phyloP scores from a whole-genome alignment of 225 moss, liverwort and hornwort genomes.

The Physcomitrellopsis africana region DNA sequence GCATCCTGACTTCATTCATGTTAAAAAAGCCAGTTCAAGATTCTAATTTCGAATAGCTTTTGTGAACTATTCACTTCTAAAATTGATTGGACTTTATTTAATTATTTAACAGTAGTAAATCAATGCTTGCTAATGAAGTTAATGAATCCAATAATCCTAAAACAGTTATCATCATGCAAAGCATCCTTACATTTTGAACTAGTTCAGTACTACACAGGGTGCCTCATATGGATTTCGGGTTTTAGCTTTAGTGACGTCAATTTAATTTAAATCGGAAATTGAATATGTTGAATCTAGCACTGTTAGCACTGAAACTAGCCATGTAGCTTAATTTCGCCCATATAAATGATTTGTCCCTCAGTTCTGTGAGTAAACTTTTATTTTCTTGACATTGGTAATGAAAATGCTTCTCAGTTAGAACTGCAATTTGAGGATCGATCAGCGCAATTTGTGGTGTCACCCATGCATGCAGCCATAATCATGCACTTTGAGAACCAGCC shows the following conservation, averaged over 20 bases:
- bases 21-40: too few relatives aligned
- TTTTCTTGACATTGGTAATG: conserved; percentile 9
- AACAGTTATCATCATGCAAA: background rate
- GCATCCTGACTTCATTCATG: too few relatives aligned
- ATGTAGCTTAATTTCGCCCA: too few relatives aligned
- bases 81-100: conserved; percentile 16
- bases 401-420: conserved; percentile 68
- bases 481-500: conserved; percentile 94
- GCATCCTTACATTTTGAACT: conserved; percentile 12
- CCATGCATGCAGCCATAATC: conserved; percentile 95
- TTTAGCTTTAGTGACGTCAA: too few relatives aligned
- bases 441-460: conserved; percentile 92
- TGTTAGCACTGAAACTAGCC: too few relatives aligned
- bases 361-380: conserved; percentile 20
- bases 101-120: background rate
- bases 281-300: too few relatives aligned
- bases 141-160: background rate
- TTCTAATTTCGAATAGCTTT: background rate
- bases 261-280: too few relatives aligned
- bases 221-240: too few relatives aligned
- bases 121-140: background rate
- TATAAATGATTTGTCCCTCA: background rate
- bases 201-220: background rate
- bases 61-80: conserved; percentile 7
- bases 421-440: conserved; percentile 98